Evolutionary conservation across 441 rosid species (phyloP).

Genomic region (Populus hybrid): DNA sequence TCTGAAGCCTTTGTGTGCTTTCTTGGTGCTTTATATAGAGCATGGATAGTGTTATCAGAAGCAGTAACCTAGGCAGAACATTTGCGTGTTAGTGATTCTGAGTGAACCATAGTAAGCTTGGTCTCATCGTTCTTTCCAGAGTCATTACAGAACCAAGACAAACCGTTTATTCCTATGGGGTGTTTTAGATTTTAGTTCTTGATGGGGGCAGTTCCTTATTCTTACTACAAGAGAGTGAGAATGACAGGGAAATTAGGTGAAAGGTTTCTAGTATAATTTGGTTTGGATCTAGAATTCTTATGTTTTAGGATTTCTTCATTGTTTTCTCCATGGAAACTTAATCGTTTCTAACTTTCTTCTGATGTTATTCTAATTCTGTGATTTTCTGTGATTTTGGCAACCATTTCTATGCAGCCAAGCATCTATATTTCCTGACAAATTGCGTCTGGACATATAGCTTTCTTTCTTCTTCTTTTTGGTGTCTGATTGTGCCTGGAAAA

Average conservation of each 20-base stretch:
- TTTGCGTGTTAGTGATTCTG: too few relatives aligned
- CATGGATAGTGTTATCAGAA: background rate
- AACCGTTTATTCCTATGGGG: background rate
- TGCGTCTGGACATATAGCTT: background rate
- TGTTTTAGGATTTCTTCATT: too few relatives aligned
- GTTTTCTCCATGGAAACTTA: too few relatives aligned
- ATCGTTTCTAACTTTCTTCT: too few relatives aligned
- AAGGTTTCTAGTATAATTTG: background rate
- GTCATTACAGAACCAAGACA: background rate
- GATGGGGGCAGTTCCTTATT: background rate
- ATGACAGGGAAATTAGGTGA: background rate
- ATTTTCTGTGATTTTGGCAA: background rate
- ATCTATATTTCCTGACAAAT: background rate
- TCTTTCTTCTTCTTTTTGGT: background rate
- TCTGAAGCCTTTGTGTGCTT: too few relatives aligned
- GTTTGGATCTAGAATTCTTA: background rate
- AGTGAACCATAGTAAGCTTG: background rate
- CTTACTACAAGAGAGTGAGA: background rate
- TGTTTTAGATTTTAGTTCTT: background rate
- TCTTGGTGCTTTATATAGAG: too few relatives aligned
- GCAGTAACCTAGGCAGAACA: background rate
- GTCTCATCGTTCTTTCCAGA: background rate
- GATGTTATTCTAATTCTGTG: too few relatives aligned
- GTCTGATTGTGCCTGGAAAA: background rate
- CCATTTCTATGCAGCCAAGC: background rate